Evolutionary conservation across 2,329 filamentous ascomycete genomes (phyloP), one percentile per base, ranked within the genome.

Genomic region (Colletotrichum scovillei): DNA sequence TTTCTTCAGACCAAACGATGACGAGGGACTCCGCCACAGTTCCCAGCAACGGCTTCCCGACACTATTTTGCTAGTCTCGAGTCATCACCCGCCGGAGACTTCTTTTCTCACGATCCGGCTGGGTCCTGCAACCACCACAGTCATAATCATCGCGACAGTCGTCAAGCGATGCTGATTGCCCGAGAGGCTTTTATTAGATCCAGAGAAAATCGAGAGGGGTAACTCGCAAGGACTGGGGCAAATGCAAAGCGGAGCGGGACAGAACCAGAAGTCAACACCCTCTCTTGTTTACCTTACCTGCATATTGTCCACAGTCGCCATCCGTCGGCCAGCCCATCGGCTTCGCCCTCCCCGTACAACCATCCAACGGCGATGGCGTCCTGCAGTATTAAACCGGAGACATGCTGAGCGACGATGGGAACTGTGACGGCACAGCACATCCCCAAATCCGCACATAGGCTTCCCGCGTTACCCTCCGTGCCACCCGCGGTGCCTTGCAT

Each of bases 401-500:
- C 42, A 46, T 42, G 53, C 66, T 58, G 59, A 59, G 26, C 32
- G 63, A 56, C n/a, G 53, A 59, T 59, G 66, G 59, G 24, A 53
- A 35, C 24, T 58, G 49, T 67, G 49, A 72, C 69, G 69, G 71
- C 46, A 67, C 62, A 73, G 30, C 46, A 56, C 67, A 73, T 73
- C 67, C 67, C 67, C 56, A 49, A 49, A 58, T 55, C 52, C 35
- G 68, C 59, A 67, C 52, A 53, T 72, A 67, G 72, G 68, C 72
- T 72, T 73, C 68, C 63, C 68, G 63, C 60, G 67, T 62, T 58
- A 11, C 55, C 64, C 30, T 32, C 72, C 53, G 55, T 68, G 58
- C 64, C 52, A 57, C 28, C 53, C 59, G 59, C 69, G 72, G 72
- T 73, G 69, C 72, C 72, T 74, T 74, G 72, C 72, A 74, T 72